Conservation (phyloP, 805 yeast species). For the Saturnispora bothae region DNA sequence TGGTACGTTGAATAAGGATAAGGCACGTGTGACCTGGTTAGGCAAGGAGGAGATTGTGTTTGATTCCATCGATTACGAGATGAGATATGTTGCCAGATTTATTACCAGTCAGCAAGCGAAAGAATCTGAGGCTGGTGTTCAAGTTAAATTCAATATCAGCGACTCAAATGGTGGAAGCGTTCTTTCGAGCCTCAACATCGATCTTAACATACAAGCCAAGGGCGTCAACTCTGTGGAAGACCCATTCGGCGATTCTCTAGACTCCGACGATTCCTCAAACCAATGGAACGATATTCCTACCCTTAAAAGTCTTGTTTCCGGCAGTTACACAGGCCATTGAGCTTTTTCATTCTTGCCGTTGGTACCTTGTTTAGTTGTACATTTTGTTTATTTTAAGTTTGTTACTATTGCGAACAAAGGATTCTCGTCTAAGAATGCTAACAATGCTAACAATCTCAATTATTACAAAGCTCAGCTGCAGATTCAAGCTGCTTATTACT, state of each 20-base stretch:
- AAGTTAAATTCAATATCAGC: constrained; percentile 47
- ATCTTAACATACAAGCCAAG: constrained; percentile 25
- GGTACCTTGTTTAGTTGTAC: too few relatives aligned
- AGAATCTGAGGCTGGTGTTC: constrained; percentile 71
- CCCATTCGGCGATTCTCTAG: constrained; percentile 26
- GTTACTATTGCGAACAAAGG: too few relatives aligned
- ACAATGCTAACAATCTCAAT: too few relatives aligned
- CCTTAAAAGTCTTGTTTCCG: constrained; percentile 37
- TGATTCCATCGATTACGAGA: constrained; percentile 32
- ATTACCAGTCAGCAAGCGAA: constrained; percentile 59
- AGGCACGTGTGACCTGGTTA: constrained; percentile 81
- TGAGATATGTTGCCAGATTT: constrained; percentile 77
- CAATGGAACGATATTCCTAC: constrained; percentile 33
- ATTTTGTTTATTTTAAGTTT: too few relatives aligned
- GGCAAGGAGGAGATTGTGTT: constrained; percentile 34
- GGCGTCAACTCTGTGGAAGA: constrained; percentile 22
- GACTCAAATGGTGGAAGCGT: constrained; percentile 34
- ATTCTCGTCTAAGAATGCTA: too few relatives aligned
- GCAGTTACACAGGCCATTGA: constrained; percentile 36
- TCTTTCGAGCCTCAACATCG: constrained; percentile 32
- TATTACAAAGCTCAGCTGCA: too few relatives aligned
- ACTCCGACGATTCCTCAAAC: not conserved
- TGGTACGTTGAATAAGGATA: constrained; percentile 83
- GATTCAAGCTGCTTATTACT: too few relatives aligned
- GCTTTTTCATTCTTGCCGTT: not conserved